These are phyloP conservation scores for Neurospora tetraspora DNA, from an alignment of 495 filamentous ascomycete species.

Conservation along the genomic window DNA sequence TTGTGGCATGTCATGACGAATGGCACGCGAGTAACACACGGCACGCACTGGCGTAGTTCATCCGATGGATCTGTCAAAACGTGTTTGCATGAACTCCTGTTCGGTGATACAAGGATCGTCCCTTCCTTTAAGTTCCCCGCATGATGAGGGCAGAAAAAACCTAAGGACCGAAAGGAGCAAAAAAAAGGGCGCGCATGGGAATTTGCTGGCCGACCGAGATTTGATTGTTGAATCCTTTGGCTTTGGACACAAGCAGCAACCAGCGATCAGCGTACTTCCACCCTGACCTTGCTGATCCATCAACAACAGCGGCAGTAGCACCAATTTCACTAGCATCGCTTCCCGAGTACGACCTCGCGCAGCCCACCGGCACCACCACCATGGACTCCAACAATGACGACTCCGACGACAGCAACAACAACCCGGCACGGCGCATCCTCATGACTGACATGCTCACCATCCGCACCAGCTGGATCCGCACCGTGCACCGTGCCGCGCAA, in stretches of 20 bases:
- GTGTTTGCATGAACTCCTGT: not conserved
- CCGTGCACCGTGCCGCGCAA: not conserved
- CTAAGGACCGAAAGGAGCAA: not conserved
- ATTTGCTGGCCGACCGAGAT: not conserved
- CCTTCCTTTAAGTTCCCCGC: not conserved
- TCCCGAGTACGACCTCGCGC: not conserved
- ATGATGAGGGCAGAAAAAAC: not conserved
- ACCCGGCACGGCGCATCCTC: too few relatives aligned
- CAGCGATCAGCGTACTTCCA: not conserved
- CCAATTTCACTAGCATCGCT: not conserved
- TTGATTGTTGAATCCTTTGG: not conserved
- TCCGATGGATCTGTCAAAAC: not conserved
- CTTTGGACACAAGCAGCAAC: not conserved
- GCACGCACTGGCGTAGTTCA: not conserved
- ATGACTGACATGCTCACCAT: not conserved
- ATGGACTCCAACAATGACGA: not conserved
- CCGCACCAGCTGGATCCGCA: not conserved
- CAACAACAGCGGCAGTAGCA: not conserved
- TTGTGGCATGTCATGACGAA: not conserved
- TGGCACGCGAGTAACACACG: not conserved
- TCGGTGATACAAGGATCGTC: not conserved
- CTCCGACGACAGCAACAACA: not conserved
- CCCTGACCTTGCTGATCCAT: not conserved
- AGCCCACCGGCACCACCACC: not conserved
- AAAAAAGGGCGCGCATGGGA: too few relatives aligned